Conservation (phyloP, 1,284 basidiomycete genomes). For the Apiotrichum laibachii region DNA sequence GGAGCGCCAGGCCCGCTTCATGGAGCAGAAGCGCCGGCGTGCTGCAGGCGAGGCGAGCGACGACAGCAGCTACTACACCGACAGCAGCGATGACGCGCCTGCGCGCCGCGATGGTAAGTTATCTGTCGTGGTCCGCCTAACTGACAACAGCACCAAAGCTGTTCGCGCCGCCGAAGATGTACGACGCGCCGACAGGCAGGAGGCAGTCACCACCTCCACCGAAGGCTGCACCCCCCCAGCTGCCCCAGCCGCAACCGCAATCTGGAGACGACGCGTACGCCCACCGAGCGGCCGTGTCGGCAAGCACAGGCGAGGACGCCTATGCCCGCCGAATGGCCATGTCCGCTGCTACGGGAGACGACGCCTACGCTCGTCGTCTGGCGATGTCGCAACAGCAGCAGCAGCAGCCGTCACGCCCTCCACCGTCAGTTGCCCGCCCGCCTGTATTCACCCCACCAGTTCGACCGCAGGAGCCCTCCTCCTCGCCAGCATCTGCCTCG, state of each 20-base stretch:
- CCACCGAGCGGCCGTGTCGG: conserved; percentile 31
- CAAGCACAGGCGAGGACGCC: conserved; percentile 36
- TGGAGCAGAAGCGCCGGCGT: conserved; percentile 17
- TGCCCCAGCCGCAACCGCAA: background rate
- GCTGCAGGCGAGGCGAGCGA: conserved; percentile 33
- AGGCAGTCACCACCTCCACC: conserved; percentile 4
- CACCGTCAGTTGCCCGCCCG: background rate
- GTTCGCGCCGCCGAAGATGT: conserved; percentile 46
- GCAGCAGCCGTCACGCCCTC: background rate
- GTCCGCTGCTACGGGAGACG: conserved; percentile 30
- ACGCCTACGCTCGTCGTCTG: conserved; percentile 43
- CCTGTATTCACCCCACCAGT: conserved; percentile 5
- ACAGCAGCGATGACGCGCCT: conserved; percentile 45
- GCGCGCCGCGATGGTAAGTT: conserved; percentile 45
- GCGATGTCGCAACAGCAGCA: conserved; percentile 23
- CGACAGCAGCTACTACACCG: conserved; percentile 44
- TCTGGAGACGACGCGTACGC: conserved; percentile 30
- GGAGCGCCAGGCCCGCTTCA: conserved; percentile 26
- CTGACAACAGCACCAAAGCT: conserved; percentile 39
- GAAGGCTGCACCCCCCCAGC: conserved; percentile 8
- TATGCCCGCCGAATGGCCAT: conserved; percentile 41
- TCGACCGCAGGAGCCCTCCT: background rate
- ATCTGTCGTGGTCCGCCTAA: too few relatives aligned
- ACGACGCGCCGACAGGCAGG: conserved; percentile 11
- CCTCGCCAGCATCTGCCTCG: background rate